These are phyloP conservation scores for Fomitopsis pulvina DNA, from an alignment of 768 basidiomycete genomes.

Conservation along the genomic window DNA sequence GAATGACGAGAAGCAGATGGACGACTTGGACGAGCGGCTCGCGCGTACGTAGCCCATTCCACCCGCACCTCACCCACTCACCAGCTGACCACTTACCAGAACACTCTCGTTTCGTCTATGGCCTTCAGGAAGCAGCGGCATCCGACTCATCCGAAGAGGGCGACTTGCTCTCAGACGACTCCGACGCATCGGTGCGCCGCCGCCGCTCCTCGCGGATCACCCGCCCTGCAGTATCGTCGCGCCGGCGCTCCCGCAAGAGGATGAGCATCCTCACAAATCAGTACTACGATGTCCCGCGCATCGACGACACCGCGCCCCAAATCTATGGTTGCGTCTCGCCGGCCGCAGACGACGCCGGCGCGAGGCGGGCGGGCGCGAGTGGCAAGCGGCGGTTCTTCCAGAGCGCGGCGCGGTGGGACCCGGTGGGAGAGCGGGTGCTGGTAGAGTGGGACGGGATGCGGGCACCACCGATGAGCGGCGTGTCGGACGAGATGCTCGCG, in stretches of 20 bases:
- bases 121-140: constrained; percentile 20
- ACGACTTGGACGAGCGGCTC: constrained; percentile 63
- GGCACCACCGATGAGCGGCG: constrained; percentile 9
- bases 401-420: constrained; percentile 34
- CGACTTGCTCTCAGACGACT: constrained; percentile 33
- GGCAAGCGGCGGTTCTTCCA: constrained; percentile 55
- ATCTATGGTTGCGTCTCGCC: constrained; percentile 28
- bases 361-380: constrained; percentile 4
- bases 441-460: constrained; percentile 9
- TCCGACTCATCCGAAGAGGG: constrained; percentile 22
- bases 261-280: constrained; percentile 67
- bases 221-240: constrained; percentile 6
- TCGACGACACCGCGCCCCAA: constrained; percentile 35
- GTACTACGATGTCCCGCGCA: constrained; percentile 43
- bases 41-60: constrained; percentile 46
- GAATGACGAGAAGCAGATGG: constrained; percentile 39
- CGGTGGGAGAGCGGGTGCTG: constrained; percentile 14
- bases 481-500: constrained; percentile 13
- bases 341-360: constrained; percentile 6
- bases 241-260: constrained; percentile 37
- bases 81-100: no score
- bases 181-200: constrained; percentile 24
- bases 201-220: constrained; percentile 17
- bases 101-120: constrained; percentile 56
- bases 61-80: no score